A percentile compares a stretch with the other conserved stretches of the same genome.
phyloP scores from a whole-genome alignment of 2,329 filamentous ascomycete genomes.

The Hortaea sp. region DNA sequence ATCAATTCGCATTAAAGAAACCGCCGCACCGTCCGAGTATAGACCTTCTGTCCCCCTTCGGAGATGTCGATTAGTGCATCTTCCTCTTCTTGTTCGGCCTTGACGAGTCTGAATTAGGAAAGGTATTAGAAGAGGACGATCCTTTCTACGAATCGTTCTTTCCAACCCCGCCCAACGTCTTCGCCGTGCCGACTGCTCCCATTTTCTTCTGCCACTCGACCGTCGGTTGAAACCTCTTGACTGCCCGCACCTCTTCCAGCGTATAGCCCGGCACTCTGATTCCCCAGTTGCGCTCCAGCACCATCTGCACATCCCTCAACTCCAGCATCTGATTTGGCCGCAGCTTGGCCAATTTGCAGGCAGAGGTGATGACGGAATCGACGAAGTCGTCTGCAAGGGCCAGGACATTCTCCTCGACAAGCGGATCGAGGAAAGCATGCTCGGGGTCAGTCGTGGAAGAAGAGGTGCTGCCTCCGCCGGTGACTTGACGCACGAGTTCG shows the following conservation, averaged over 20 bases:
- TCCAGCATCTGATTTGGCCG: constrained; percentile 85
- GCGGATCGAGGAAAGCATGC: constrained; percentile 66
- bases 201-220: constrained; percentile 92
- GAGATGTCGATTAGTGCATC: neutral
- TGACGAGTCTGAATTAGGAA: neutral
- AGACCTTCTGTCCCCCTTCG: neutral
- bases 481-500: constrained; percentile 87
- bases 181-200: constrained; percentile 89
- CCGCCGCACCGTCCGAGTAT: neutral
- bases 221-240: constrained; percentile 84
- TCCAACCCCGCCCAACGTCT: constrained; percentile 47
- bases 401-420: constrained; percentile 92
- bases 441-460: constrained; percentile 58
- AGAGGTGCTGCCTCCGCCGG: constrained; percentile 47
- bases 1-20: neutral
- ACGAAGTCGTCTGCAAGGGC: constrained; percentile 89
- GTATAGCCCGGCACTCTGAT: constrained; percentile 84
- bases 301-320: constrained; percentile 53
- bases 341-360: constrained; percentile 87
- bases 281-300: constrained; percentile 55
- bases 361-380: constrained; percentile 75
- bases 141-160: constrained; percentile 10
- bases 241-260: constrained; percentile 85
- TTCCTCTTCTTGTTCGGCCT: neutral
- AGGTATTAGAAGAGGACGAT: neutral